phyloP scores from a whole-genome alignment of 2,329 filamentous ascomycete genomes.

The Dichotomopilus funicola region DNA sequence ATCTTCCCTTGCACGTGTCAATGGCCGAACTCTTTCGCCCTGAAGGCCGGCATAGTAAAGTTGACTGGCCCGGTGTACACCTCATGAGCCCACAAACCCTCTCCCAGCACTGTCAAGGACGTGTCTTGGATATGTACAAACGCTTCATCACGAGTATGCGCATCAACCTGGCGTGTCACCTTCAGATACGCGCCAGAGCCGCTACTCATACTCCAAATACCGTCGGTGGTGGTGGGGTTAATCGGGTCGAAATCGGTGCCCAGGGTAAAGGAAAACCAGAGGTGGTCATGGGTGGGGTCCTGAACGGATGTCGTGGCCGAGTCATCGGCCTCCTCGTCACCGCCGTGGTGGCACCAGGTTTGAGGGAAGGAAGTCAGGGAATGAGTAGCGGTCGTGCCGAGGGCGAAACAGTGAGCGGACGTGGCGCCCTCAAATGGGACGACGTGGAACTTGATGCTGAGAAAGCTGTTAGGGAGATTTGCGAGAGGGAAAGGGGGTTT shows the following conservation, averaged over 20 bases:
- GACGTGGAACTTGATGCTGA: constrained; percentile 20
- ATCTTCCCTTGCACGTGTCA: background rate
- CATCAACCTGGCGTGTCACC: constrained; percentile 13
- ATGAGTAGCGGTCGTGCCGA: constrained; percentile 17
- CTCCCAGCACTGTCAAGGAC: constrained; percentile 7
- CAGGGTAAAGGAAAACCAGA: constrained; percentile 13
- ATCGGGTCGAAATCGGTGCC: constrained; percentile 2
- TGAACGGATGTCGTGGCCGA: background rate
- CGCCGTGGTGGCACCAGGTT: constrained; percentile 12
- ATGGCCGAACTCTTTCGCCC: constrained; percentile 3
- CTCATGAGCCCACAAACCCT: constrained; percentile 10
- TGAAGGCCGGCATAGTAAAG: constrained; percentile 13
- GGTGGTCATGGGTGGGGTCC: background rate
- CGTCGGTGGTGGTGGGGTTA: background rate
- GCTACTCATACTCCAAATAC: background rate
- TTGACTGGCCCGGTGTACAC: constrained; percentile 18
- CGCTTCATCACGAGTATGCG: constrained; percentile 9
- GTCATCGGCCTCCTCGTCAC: background rate
- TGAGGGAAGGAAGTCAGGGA: constrained; percentile 9
- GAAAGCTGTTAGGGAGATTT: background rate
- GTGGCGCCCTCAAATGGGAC: constrained; percentile 1
- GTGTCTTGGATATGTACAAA: background rate
- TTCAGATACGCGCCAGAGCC: constrained; percentile 8
- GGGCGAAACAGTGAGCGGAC: constrained; percentile 11
- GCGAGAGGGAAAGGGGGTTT: background rate